Evolutionary conservation across 169 alveolate genomes (phyloP).

Genomic region (Plasmodium ovale): DNA sequence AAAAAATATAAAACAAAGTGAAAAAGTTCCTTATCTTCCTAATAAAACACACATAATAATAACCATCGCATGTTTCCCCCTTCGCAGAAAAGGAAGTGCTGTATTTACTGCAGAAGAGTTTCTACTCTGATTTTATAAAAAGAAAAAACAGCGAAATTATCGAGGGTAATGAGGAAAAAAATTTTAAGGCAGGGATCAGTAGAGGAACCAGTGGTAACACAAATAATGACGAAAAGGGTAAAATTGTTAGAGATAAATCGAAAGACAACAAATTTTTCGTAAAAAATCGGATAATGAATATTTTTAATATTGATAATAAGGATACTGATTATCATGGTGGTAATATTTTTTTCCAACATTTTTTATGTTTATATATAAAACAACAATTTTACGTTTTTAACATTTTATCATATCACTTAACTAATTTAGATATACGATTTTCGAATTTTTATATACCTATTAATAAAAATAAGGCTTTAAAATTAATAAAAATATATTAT

Average conservation of each 20-base stretch:
- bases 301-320: conserved; percentile 56
- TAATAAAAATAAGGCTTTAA: conserved; percentile 44
- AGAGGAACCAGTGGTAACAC: background rate
- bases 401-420: conserved; percentile 51
- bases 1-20: background rate
- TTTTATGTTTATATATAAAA: conserved; percentile 63
- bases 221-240: background rate
- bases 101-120: conserved; percentile 37
- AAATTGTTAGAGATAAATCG: background rate
- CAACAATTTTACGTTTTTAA: conserved; percentile 66
- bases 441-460: conserved; percentile 60
- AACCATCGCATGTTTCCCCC: background rate
- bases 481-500: conserved; percentile 53
- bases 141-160: conserved; percentile 6
- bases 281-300: conserved; percentile 42
- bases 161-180: conserved; percentile 2
- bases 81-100: conserved; percentile 58
- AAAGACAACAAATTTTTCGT: conserved; percentile 62
- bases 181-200: background rate
- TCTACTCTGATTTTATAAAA: conserved; percentile 22
- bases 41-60: background rate
- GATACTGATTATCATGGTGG: conserved; percentile 16
- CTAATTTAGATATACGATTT: conserved; percentile 61
- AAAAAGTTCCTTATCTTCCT: too few species aligned
- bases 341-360: conserved; percentile 42